Evolutionary conservation across 768 basidiomycete species (phyloP), one percentile per base, ranked within the genome.

Genomic region (Hypholoma sublateritium): DNA sequence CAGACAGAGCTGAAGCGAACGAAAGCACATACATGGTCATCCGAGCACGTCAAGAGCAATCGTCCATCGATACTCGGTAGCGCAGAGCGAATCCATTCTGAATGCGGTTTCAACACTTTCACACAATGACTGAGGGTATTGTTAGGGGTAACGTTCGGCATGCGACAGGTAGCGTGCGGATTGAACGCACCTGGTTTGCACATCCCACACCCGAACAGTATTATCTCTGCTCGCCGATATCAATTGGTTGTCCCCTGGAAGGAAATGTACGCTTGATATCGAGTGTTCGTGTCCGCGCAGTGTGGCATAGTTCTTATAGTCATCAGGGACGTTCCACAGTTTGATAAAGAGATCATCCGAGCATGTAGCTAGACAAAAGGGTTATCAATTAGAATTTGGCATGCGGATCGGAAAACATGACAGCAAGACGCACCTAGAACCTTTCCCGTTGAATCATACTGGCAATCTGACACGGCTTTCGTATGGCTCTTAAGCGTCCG

Each of bases 401-500:
- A 24, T 39, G 21, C 5, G n/a, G 19, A 55, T 17, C 43, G 47
- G n/a, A 16, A 7, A n/a, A 24, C 11, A 24, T 19, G n/a, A 19
- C 37, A 43, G 42, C 8, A 12, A 47, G 46, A 71, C 77, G 59
- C 67, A 93, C 94, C 93, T 62, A 95, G 75, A 24, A 89, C 70
- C 62, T 84, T 85, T 34, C 94, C 94, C 74, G 91, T 93, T 58
- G 85, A 83, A 71, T 95, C 92, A 67, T 89, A 96, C 69, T 94
- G 90, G 53, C 91, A 85, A 72, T 95, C 94, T 69, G 84, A 85
- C 25, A 95, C 87, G 17, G 88, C 84, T 69, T 91, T 92, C 34
- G 94, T 95, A 75, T 96, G 94, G 6, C 93, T 91, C 72, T 95
- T 95, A 57, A 95, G 72, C 9, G 94, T 95, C 61, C 92, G 75